Evolutionary conservation across 805 yeast genomes (phyloP).

Genomic region (Trichomonascus vanleenenianus): DNA sequence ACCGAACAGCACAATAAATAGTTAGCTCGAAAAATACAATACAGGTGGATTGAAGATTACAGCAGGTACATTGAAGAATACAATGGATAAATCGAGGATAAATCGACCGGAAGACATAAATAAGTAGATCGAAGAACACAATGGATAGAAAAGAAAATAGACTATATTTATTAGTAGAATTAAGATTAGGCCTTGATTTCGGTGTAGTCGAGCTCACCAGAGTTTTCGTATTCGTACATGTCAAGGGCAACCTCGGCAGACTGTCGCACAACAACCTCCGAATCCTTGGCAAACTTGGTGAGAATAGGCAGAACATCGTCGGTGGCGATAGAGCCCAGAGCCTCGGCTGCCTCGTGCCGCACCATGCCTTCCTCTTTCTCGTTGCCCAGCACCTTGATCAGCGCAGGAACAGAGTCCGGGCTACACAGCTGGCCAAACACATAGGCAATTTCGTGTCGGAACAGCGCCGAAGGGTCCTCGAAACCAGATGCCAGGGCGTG

Average conservation of each 20-base stretch:
- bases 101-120: background rate
- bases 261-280: slow-evolving; percentile 87
- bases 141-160: no score
- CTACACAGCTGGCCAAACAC: slow-evolving; percentile 96
- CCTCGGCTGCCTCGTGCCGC: slow-evolving; percentile 99
- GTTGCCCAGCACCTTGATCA: slow-evolving; percentile 73
- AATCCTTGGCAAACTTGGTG: slow-evolving; percentile 67
- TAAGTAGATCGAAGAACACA: background rate
- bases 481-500: slow-evolving; percentile 87
- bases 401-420: slow-evolving; percentile 84
- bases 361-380: slow-evolving; percentile 93
- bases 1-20: no score
- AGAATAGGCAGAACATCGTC: slow-evolving; percentile 90
- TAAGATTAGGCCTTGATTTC: slow-evolving; percentile 21
- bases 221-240: slow-evolving; percentile 94
- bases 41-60: no score
- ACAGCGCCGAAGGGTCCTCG: slow-evolving; percentile 82
- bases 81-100: no score
- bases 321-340: slow-evolving; percentile 93
- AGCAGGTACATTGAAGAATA: no score
- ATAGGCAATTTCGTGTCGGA: slow-evolving; percentile 96
- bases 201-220: slow-evolving; percentile 72
- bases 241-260: slow-evolving; percentile 96
- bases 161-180: slow-evolving; percentile 9
- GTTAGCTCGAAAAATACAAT: no score